A percentile compares a stretch with the other conserved stretches of the same genome.
These are phyloP conservation scores for Trypanosoma boissoni DNA, from an alignment of 208 protist species.

Conservation along the genomic window DNA sequence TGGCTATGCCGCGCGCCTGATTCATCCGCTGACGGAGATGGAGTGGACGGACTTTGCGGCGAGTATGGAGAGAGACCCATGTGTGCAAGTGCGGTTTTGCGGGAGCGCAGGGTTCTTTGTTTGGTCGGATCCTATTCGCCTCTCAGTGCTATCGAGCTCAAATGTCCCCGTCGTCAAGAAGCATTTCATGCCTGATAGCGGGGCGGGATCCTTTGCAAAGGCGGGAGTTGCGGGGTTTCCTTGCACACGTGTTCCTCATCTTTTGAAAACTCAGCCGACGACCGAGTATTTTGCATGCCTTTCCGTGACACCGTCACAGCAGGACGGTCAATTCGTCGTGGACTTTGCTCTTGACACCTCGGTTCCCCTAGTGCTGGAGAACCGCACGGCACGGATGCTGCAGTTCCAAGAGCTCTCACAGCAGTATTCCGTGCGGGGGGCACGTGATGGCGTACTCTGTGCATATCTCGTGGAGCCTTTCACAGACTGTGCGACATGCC, in stretches of 20 bases:
- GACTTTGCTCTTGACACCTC: constrained; percentile 14
- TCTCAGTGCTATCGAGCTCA: constrained; percentile 34
- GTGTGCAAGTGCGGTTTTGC: constrained; percentile 28
- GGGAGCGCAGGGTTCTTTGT: constrained; percentile 12
- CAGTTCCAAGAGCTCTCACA: constrained; percentile 25
- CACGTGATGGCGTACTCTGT: background rate
- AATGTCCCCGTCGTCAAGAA: constrained; percentile 36
- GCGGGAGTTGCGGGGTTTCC: constrained; percentile 13
- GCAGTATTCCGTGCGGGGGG: background rate
- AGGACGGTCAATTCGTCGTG: constrained; percentile 20
- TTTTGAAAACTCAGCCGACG: background rate
- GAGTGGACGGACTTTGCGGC: constrained; percentile 10
- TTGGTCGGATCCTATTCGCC: constrained; percentile 42
- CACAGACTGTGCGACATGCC: constrained; percentile 29
- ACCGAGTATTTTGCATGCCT: constrained; percentile 37
- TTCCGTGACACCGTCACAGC: constrained; percentile 20
- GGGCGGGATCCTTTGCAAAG: background rate
- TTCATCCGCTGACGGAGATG: constrained; percentile 8
- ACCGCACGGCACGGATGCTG: constrained; percentile 33
- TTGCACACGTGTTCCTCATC: constrained; percentile 13
- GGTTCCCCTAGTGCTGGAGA: constrained; percentile 42
- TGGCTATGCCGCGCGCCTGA: background rate
- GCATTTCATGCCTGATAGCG: constrained; percentile 17
- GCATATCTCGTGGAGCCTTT: constrained; percentile 24
- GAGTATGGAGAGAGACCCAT: constrained; percentile 6